Conservation (phyloP, 441 rosid species). For the Gossypium schwendimanii region DNA sequence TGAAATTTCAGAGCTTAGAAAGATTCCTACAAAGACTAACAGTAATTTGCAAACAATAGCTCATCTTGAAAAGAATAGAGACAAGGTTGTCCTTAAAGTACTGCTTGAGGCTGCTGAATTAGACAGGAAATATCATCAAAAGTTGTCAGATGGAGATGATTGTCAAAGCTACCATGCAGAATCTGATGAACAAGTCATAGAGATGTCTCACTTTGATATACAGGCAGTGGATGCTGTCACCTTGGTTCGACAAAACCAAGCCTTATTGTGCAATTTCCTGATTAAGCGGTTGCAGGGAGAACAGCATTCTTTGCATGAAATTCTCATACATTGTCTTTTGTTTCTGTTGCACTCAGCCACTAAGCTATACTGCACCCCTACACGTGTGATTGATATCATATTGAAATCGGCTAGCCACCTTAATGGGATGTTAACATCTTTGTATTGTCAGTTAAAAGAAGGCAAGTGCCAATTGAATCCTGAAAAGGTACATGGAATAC, state of each 20-base stretch:
- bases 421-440: conserved; percentile 44
- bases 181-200: conserved; percentile 39
- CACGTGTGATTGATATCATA: conserved; percentile 52
- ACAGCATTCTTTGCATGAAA: conserved; percentile 65
- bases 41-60: conserved; percentile 41
- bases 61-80: conserved; percentile 62
- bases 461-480: conserved; percentile 40
- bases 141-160: conserved; percentile 31
- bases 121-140: conserved; percentile 45
- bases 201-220: conserved; percentile 46
- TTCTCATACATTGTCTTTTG: conserved; percentile 65
- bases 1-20: conserved; percentile 29
- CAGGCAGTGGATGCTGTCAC: conserved; percentile 68
- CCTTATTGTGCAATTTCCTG: conserved; percentile 54
- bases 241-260: conserved; percentile 75
- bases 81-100: conserved; percentile 62
- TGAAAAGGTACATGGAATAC: conserved; percentile 39
- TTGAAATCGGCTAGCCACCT: conserved; percentile 61
- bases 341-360: conserved; percentile 70
- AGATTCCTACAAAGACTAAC: conserved; percentile 25
- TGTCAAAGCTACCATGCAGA: conserved; percentile 27
- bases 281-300: conserved; percentile 53
- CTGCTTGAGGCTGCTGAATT: conserved; percentile 72
- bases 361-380: conserved; percentile 51
- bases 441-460: conserved; percentile 43